Evolutionary conservation across 257 asterid species (phyloP).

Genomic region (Solanum chilense): DNA sequence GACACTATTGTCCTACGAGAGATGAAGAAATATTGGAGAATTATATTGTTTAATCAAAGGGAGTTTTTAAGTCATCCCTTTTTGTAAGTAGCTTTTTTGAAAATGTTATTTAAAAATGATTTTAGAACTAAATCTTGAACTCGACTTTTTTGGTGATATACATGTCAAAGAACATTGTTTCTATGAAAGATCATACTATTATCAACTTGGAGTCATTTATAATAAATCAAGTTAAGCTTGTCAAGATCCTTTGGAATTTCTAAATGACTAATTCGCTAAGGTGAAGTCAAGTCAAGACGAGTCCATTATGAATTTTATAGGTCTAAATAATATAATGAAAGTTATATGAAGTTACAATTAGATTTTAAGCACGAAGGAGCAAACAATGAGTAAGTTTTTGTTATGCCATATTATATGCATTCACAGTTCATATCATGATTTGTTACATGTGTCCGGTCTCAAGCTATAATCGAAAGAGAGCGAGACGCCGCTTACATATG

Average conservation of each 20-base stretch:
- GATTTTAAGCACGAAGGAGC: background rate
- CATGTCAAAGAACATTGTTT: too few species aligned
- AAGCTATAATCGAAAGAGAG: too few species aligned
- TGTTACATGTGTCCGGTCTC: background rate
- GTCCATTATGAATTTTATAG: background rate
- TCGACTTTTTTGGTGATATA: background rate
- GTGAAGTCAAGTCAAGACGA: background rate
- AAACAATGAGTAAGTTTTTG: background rate
- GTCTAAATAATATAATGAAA: background rate
- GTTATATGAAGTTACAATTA: background rate
- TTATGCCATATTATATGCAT: background rate
- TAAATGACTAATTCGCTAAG: background rate
- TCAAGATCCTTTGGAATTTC: background rate
- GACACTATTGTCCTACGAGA: background rate
- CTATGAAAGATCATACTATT: too few species aligned
- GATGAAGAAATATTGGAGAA: background rate
- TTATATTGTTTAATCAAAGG: too few species aligned
- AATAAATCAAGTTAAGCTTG: background rate
- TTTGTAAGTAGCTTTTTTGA: background rate
- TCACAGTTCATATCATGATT: background rate
- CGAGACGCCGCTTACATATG: too few species aligned
- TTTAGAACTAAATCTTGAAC: background rate
- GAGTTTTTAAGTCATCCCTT: background rate
- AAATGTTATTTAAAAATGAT: background rate
- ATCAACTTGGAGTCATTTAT: background rate